Evolutionary conservation across 495 filamentous ascomycete genomes (phyloP).

Genomic region (Podospora comata): DNA sequence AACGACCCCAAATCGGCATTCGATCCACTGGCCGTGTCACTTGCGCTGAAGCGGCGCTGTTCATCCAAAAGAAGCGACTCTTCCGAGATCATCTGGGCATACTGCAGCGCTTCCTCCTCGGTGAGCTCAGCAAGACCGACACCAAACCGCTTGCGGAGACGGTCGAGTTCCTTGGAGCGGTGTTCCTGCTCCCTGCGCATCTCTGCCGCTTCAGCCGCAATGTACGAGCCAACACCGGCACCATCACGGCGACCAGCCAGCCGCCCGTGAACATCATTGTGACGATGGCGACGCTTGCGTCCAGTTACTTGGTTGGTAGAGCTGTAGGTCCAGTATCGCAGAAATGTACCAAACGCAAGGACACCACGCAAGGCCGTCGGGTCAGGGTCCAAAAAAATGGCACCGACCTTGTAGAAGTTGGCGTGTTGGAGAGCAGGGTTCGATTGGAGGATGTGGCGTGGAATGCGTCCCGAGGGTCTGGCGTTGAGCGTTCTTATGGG

Average conservation of each 20-base stretch:
- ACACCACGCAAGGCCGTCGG: conserved; percentile 86
- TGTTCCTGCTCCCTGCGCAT: conserved; percentile 67
- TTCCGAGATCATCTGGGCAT: conserved; percentile 83
- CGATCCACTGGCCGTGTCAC: conserved; percentile 45
- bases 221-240: conserved; percentile 61
- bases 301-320: conserved; percentile 50
- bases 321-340: conserved; percentile 93
- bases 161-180: conserved; percentile 56
- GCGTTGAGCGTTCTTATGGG: conserved; percentile 89
- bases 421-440: conserved; percentile 46
- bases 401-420: conserved; percentile 79
- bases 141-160: conserved; percentile 74
- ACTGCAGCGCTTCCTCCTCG: conserved; percentile 86
- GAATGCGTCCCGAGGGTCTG: conserved; percentile 74
- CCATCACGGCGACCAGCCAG: conserved; percentile 37
- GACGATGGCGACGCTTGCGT: conserved; percentile 46
- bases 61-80: conserved; percentile 66
- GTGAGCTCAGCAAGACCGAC: conserved; percentile 72
- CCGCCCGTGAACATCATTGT: conserved; percentile 44
- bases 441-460: conserved; percentile 40
- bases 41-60: conserved; percentile 50
- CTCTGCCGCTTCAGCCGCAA: conserved; percentile 76
- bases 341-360: conserved; percentile 78
- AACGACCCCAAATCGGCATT: conserved; percentile 48
- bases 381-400: conserved; percentile 84